A percentile compares a stretch with the other conserved stretches of the same genome.
These are phyloP conservation scores for Aspergillus coremiiformis DNA, from an alignment of 495 filamentous ascomycete species.

Conservation along the genomic window DNA sequence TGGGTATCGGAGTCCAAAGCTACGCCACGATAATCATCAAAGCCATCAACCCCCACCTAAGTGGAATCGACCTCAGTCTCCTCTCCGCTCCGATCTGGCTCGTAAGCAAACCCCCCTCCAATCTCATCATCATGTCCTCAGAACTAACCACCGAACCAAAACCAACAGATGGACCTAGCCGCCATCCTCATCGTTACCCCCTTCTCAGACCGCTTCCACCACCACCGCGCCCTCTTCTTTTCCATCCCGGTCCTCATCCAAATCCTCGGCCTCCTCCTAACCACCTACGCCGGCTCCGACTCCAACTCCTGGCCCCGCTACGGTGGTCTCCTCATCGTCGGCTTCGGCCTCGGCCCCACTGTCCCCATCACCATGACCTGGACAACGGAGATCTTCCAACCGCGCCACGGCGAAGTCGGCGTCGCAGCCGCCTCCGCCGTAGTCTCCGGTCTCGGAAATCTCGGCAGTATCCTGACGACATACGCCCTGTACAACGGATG, in stretches of 20 bases:
- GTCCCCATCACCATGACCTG: conserved; percentile 91
- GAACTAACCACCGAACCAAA: conserved; percentile 4
- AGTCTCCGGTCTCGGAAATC: conserved; percentile 78
- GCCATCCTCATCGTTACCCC: conserved; percentile 83
- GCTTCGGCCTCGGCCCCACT: conserved; percentile 85
- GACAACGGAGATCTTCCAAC: conserved; percentile 87
- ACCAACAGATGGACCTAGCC: conserved; percentile 66
- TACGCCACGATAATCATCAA: conserved; percentile 83
- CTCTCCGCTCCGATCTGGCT: conserved; percentile 90
- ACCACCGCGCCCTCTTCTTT: conserved; percentile 78
- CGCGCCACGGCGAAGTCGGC: conserved; percentile 81
- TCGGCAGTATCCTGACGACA: conserved; percentile 78
- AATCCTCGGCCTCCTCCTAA: conserved; percentile 72
- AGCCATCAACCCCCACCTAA: conserved; percentile 64
- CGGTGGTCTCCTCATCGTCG: conserved; percentile 80
- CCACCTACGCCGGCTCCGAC: conserved; percentile 62
- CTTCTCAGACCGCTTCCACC: conserved; percentile 80
- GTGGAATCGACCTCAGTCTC: conserved; percentile 67
- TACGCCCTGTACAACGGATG: conserved; percentile 86
- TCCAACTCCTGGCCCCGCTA: conserved; percentile 76
- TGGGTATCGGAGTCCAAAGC: conserved; percentile 80
- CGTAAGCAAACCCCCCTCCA: conserved; percentile 37
- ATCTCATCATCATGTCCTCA: neutral
- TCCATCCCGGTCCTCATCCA: conserved; percentile 64
- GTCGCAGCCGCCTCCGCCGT: conserved; percentile 83